These are phyloP conservation scores for Monascus purpureus DNA, from an alignment of 495 filamentous ascomycete genomes.

Conservation along the genomic window DNA sequence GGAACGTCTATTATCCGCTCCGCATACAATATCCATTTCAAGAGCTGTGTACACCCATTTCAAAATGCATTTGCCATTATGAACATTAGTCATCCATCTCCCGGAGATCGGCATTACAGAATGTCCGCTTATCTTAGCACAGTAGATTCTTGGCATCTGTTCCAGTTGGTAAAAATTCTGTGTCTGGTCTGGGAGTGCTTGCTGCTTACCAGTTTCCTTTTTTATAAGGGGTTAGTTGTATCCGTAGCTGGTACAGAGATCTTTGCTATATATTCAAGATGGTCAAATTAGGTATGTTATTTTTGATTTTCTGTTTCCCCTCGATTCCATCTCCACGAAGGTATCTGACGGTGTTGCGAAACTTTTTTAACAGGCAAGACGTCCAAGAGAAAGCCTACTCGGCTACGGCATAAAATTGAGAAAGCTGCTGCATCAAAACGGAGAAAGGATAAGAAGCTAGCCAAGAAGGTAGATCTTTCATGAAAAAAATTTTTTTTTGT, in stretches of 20 bases:
- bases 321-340: too few relatives aligned
- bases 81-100: too few relatives aligned
- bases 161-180: constrained; percentile 14
- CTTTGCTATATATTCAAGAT: too few relatives aligned
- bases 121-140: constrained; percentile 32
- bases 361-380: constrained; percentile 72
- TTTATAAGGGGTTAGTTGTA: too few relatives aligned
- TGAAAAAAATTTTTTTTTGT: background rate
- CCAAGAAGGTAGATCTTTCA: constrained; percentile 49
- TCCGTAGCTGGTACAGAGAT: too few relatives aligned
- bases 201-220: too few relatives aligned
- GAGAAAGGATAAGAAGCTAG: constrained; percentile 71
- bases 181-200: too few relatives aligned
- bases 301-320: constrained; percentile 1
- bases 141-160: constrained; percentile 23
- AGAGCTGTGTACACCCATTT: too few relatives aligned
- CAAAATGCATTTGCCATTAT: too few relatives aligned
- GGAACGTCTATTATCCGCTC: too few relatives aligned
- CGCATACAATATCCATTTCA: constrained; percentile 3
- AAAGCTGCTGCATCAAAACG: constrained; percentile 87
- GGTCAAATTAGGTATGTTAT: constrained; percentile 36
- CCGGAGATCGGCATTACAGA: constrained; percentile 27
- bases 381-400: constrained; percentile 82
- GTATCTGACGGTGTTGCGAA: too few relatives aligned
- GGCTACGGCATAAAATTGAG: constrained; percentile 88